Base-by-base conservation (phyloP, 75 land plant species). In the Azolla pinnata region DNA sequence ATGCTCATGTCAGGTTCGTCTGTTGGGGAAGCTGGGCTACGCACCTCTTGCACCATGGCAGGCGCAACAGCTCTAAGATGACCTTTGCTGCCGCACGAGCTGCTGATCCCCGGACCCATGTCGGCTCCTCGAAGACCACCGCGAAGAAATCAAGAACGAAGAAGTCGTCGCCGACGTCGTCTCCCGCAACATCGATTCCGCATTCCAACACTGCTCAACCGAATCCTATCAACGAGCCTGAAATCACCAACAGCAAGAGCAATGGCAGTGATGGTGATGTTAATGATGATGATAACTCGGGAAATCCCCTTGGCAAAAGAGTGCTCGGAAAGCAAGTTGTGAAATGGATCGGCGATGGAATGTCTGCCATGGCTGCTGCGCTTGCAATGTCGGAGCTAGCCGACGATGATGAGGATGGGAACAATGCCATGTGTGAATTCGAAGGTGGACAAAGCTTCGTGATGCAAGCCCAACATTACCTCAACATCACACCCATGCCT, bases 271-370 rank as follows among this genome's bases (percentile, higher is more conserved):
- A 26, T 29, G 14, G 2, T 52, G 54, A 52, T 1, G 16, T 52
- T 46, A 3, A 3, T 23, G 21, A 17, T 4, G n/a, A 3, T 46
- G 49, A 46, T 17, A 18, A 18, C 21, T 14, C 49, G 5, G 85
- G 92, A 4, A 81, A 88, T 38, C 90, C 95, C 0, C 59, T 88
- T 23, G 95, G 95, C 24, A 61, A 78, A 54, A 75, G 60, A 61
- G 83, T 78, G 12, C 62, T 88, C 16, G 86, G 90, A 20, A 88
- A 78, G 65, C 42, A 64, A 42, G 90, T 80, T 21, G 80, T 88
- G 54, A 75, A 51, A 44, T 88, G 95, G 95, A 67, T 88, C 19
- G 19, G 45, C 29, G 71, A 70, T 20, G 89, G 90, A 3, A 82
- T 85, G 76, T 38, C 58, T 1, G 78, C 81, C 20, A 85, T 88